Percentiles rank a stretch among this genome's conserved stretches.
Evolutionary conservation across 2,329 filamentous ascomycete species (phyloP).

Genomic region (Zasmidium cellare): DNA sequence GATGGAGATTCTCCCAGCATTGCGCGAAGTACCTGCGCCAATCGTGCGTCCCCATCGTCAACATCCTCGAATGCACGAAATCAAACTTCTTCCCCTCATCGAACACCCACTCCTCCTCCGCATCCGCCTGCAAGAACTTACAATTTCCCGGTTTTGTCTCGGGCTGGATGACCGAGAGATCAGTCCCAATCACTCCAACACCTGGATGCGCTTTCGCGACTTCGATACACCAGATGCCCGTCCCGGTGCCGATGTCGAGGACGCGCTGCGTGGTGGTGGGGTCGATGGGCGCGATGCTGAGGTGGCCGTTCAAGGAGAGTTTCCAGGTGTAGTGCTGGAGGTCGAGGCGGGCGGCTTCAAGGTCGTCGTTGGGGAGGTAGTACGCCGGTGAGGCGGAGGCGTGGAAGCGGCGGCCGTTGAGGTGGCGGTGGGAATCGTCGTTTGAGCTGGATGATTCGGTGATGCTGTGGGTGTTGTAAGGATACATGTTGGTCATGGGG

Average conservation of each 20-base stretch:
- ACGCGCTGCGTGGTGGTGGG: conserved; percentile 16
- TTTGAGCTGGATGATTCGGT: background rate
- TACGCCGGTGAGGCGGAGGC: background rate
- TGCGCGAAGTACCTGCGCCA: conserved; percentile 33
- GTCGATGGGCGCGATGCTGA: conserved; percentile 23
- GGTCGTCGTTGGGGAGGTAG: conserved; percentile 2
- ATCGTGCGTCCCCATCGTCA: conserved; percentile 48
- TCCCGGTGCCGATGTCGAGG: conserved; percentile 51
- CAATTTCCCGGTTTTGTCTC: conserved; percentile 48
- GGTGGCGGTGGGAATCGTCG: background rate
- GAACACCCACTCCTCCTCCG: conserved; percentile 43
- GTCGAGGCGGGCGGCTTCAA: conserved; percentile 8
- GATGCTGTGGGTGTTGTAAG: background rate
- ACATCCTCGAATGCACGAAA: conserved; percentile 47
- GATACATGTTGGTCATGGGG: background rate
- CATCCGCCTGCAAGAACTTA: conserved; percentile 50
- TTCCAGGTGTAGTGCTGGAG: conserved; percentile 16
- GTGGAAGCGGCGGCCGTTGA: background rate
- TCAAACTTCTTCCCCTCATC: conserved; percentile 34
- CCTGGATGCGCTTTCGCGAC: conserved; percentile 27
- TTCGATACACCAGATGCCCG: conserved; percentile 39
- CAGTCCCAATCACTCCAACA: conserved; percentile 42
- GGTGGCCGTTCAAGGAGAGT: conserved; percentile 9
- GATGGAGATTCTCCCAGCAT: conserved; percentile 14
- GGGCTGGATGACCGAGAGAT: conserved; percentile 49